Evolutionary conservation across 257 asterid species (phyloP).

Genomic region (Primulina eburnea): DNA sequence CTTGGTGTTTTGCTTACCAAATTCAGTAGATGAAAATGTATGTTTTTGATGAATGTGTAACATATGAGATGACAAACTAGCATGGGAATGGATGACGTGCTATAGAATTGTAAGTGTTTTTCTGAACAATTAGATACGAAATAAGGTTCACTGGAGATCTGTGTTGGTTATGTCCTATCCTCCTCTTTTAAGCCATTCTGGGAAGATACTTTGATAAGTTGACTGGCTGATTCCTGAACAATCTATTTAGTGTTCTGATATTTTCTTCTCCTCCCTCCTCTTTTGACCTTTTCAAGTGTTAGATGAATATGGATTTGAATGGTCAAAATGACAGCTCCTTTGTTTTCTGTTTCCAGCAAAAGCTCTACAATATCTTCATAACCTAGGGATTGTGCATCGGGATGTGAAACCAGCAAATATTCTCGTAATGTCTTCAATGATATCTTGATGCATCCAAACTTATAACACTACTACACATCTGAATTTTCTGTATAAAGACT

Average conservation of each 20-base stretch:
- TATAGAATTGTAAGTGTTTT: not conserved
- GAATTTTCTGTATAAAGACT: too few species aligned
- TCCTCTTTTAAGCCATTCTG: not conserved
- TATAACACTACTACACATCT: slow-evolving; percentile 15
- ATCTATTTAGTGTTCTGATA: not conserved
- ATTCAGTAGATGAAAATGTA: not conserved
- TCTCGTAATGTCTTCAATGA: slow-evolving; percentile 64
- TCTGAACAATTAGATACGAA: too few species aligned
- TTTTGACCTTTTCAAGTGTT: slow-evolving; percentile 1
- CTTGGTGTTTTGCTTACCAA: not conserved
- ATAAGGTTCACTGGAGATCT: not conserved
- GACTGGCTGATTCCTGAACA: slow-evolving; percentile 10
- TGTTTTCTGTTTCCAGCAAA: slow-evolving; percentile 68
- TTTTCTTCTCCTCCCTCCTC: not conserved
- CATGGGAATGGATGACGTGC: not conserved
- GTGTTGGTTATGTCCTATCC: not conserved
- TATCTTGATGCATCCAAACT: slow-evolving; percentile 20
- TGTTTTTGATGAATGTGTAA: too few species aligned
- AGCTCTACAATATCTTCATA: slow-evolving; percentile 78
- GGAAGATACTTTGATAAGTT: slow-evolving; percentile 5
- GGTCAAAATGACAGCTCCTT: slow-evolving; percentile 25
- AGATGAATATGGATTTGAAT: slow-evolving; percentile 17
- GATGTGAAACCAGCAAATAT: slow-evolving; percentile 98
- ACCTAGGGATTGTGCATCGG: slow-evolving; percentile 91
- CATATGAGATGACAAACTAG: too few species aligned